These are phyloP conservation scores for Leccinum fuscescens DNA, from an alignment of 1,284 basidiomycete genomes.

Conservation along the genomic window DNA sequence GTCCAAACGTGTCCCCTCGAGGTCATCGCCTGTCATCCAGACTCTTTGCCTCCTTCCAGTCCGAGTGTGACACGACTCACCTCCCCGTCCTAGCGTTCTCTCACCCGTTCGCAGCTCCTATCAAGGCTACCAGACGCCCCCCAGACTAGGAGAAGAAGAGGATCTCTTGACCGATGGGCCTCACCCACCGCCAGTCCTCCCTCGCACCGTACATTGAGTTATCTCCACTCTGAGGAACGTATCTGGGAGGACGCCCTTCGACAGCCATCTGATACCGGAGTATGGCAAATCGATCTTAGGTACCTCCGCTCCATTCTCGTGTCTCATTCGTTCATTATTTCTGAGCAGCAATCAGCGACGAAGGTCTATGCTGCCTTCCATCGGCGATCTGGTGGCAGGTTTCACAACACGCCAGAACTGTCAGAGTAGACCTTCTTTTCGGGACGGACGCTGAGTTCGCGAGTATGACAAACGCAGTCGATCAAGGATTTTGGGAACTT, in stretches of 20 bases:
- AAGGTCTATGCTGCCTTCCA: conserved; percentile 27
- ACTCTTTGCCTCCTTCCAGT: conserved; percentile 32
- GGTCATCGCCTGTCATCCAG: conserved; percentile 32
- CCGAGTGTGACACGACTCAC: conserved; percentile 20
- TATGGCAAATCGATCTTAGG: conserved; percentile 36
- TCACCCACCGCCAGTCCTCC: conserved; percentile 14
- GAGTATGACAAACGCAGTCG: conserved; percentile 28
- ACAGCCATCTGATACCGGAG: conserved; percentile 30
- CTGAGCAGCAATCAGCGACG: conserved; percentile 23
- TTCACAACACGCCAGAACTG: conserved; percentile 31
- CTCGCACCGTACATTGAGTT: conserved; percentile 18
- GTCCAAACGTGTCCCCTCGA: conserved; percentile 19
- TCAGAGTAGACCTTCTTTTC: conserved; percentile 28
- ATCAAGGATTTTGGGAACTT: conserved; percentile 32
- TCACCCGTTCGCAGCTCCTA: conserved; percentile 34
- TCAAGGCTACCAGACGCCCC: conserved; percentile 26
- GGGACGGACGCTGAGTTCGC: conserved; percentile 12
- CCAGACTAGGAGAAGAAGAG: conserved; percentile 32
- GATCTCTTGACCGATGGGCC: not conserved
- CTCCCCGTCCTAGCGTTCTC: conserved; percentile 13
- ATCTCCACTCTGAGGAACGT: conserved; percentile 28
- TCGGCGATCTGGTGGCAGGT: conserved; percentile 23
- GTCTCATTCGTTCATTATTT: conserved; percentile 12
- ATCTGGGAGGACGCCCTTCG: conserved; percentile 31
- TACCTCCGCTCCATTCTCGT: conserved; percentile 6